Percentiles rank a stretch among this genome's conserved stretches.
Evolutionary conservation across 2,329 filamentous ascomycete species (phyloP).

Genomic region (Fusarium sp.): DNA sequence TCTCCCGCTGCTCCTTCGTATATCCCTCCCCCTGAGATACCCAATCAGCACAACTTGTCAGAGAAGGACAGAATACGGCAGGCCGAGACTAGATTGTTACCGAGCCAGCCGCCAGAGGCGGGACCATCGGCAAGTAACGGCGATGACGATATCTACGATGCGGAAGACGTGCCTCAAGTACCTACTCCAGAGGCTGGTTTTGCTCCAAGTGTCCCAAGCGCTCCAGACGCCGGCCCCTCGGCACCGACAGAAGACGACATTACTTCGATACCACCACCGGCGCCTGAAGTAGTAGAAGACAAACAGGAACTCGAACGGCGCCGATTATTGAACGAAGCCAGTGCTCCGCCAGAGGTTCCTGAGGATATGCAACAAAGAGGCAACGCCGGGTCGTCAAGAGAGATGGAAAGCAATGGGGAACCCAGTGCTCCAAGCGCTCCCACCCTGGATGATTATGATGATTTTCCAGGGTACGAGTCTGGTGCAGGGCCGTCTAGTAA

Average conservation of each 20-base stretch:
- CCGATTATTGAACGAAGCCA: conserved; percentile 71
- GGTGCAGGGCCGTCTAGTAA: conserved; percentile 41
- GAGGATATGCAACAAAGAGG: conserved; percentile 60
- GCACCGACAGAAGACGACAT: conserved; percentile 61
- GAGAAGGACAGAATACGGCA: conserved; percentile 85
- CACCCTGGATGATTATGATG: conserved; percentile 65
- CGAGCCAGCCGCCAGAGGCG: conserved; percentile 73
- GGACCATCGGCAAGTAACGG: conserved; percentile 40
- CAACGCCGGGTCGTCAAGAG: conserved; percentile 46
- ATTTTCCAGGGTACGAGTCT: conserved; percentile 53
- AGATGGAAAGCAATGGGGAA: conserved; percentile 45
- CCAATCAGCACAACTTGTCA: conserved; percentile 70
- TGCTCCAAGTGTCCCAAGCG: conserved; percentile 17
- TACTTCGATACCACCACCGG: conserved; percentile 41
- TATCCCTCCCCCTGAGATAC: conserved; percentile 69
- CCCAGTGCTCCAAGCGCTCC: conserved; percentile 72
- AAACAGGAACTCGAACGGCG: conserved; percentile 81
- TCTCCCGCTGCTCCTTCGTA: conserved; percentile 54
- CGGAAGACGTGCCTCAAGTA: conserved; percentile 53
- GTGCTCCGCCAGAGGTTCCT: conserved; percentile 69
- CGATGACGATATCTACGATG: conserved; percentile 63
- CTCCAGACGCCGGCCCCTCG: conserved; percentile 49
- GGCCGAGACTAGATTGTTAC: conserved; percentile 82
- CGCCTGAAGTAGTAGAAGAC: conserved; percentile 66
- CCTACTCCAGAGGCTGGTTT: conserved; percentile 26